Evolutionary conservation across 768 basidiomycete genomes (phyloP).

Genomic region (Pleurotus sapidus): DNA sequence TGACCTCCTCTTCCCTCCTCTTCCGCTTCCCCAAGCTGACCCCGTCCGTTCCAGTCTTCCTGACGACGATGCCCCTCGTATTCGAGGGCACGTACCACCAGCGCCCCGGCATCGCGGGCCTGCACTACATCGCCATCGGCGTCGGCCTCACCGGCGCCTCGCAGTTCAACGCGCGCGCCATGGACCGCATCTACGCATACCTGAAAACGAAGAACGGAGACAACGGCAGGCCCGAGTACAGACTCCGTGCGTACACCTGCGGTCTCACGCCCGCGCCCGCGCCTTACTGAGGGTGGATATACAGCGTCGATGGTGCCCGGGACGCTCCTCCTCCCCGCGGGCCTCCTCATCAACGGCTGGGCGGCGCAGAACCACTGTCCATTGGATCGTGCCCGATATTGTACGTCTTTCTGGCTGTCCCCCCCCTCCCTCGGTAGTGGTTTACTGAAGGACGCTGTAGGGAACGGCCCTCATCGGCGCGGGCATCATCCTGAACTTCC

Average conservation of each 20-base stretch:
- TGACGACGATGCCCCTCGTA: constrained; percentile 62
- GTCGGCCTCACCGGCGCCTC: constrained; percentile 53
- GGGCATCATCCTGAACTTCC: constrained; percentile 59
- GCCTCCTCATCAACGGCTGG: constrained; percentile 73
- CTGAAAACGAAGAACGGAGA: constrained; percentile 43
- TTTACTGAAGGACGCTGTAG: constrained; percentile 22
- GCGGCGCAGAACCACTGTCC: constrained; percentile 48
- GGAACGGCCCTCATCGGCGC: constrained; percentile 55
- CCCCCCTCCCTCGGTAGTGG: neutral
- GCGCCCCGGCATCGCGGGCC: constrained; percentile 52
- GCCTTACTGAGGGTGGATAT: no score
- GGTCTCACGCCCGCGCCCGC: no score
- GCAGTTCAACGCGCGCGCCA: constrained; percentile 19
- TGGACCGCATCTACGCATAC: constrained; percentile 55
- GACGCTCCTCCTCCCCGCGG: constrained; percentile 57
- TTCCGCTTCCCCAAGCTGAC: neutral
- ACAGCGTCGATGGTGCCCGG: constrained; percentile 61
- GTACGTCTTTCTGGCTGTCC: constrained; percentile 30
- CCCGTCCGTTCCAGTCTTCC: constrained; percentile 43
- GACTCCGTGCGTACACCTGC: constrained; percentile 37
- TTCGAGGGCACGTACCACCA: constrained; percentile 55
- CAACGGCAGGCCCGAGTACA: constrained; percentile 45
- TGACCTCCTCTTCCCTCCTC: neutral
- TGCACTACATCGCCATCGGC: constrained; percentile 73
- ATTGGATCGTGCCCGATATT: constrained; percentile 72